Conservation (phyloP, 2,329 filamentous ascomycete genomes). For the Aspergillus niger region DNA sequence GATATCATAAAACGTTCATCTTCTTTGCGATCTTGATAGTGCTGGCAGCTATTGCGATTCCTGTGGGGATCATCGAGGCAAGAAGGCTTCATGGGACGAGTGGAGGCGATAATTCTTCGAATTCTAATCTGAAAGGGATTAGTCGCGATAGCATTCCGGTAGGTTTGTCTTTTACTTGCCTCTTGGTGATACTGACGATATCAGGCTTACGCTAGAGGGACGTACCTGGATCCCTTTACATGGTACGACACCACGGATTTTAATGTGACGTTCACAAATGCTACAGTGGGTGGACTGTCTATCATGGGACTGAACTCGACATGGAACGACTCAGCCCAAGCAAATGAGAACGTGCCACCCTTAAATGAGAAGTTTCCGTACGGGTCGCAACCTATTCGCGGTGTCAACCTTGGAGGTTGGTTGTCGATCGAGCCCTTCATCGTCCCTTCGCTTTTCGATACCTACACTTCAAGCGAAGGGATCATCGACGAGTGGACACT, state of each 20-base stretch:
- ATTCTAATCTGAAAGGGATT: slow-evolving; percentile 55
- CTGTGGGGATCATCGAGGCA: slow-evolving; percentile 66
- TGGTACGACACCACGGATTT: slow-evolving; percentile 91
- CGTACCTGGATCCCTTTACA: slow-evolving; percentile 81
- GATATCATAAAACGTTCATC: slow-evolving; percentile 54
- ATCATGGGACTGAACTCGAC: slow-evolving; percentile 83
- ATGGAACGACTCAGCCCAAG: slow-evolving; percentile 79
- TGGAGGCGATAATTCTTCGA: slow-evolving; percentile 22
- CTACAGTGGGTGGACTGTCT: slow-evolving; percentile 80
- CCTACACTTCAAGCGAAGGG: slow-evolving; percentile 60
- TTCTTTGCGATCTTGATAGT: slow-evolving; percentile 57
- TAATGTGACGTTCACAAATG: slow-evolving; percentile 89
- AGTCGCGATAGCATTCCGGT: slow-evolving; percentile 62
- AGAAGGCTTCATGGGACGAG: slow-evolving; percentile 56
- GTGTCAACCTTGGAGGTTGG: slow-evolving; percentile 94
- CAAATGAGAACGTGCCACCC: slow-evolving; percentile 78
- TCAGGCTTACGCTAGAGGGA: slow-evolving; percentile 64
- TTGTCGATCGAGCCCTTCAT: slow-evolving; percentile 93
- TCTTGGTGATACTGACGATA: slow-evolving; percentile 15
- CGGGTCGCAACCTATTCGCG: slow-evolving; percentile 74
- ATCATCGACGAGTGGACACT: slow-evolving; percentile 91
- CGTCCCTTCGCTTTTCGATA: slow-evolving; percentile 83
- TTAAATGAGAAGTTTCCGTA: slow-evolving; percentile 80
- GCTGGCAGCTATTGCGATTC: slow-evolving; percentile 67
- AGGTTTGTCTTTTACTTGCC: slow-evolving; percentile 14